Evolutionary conservation across 495 filamentous ascomycete species (phyloP), one percentile per base, ranked within the genome.

Genomic region (Penicillium argentinense): DNA sequence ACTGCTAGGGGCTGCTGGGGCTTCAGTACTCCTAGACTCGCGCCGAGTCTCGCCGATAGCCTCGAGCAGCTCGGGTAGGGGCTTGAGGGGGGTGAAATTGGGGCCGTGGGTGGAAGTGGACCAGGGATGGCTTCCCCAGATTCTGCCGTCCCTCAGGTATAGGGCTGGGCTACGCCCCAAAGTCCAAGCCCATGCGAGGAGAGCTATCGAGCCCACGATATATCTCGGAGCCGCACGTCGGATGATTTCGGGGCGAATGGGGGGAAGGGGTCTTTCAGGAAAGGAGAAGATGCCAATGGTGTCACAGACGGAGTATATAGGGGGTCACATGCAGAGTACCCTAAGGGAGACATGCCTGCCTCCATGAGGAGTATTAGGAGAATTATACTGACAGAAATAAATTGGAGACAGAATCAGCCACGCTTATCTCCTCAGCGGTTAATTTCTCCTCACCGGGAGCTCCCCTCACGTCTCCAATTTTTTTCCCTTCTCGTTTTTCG

Each of bases 391-490:
- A 5, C 13, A 37, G 14, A 19, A 13, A 36, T 26, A 6, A 17
- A 38, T 9, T 17, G 5, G 3, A 14, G 13, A 33, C 13, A 33
- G 13, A 14, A n/a, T 13, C 12, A 36, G 17, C 6, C n/a, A n/a
- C n/a, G n/a, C n/a, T n/a, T n/a, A n/a, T 42, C 49, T 48, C 49
- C 47, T 56, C 53, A 49, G 37, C 53, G 50, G 54, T 52, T 60
- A 55, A 54, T 60, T 62, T 63, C 64, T 67, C 64, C 64, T 63
- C 64, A 67, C 56, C 45, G 53, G 45, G 21, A 19, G 27, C 39
- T 51, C 57, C 57, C 57, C 54, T 60, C 57, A 60, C 45, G 39
- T 57, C 57, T 58, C 57, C 54, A 60, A 54, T 48, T 53, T 47
- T 47, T 21, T 33, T 42, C 29, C 11, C 18, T 24, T 28, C 22